These are phyloP conservation scores for Takashimella koratensis DNA, from an alignment of 1,284 basidiomycete genomes.

Conservation along the genomic window DNA sequence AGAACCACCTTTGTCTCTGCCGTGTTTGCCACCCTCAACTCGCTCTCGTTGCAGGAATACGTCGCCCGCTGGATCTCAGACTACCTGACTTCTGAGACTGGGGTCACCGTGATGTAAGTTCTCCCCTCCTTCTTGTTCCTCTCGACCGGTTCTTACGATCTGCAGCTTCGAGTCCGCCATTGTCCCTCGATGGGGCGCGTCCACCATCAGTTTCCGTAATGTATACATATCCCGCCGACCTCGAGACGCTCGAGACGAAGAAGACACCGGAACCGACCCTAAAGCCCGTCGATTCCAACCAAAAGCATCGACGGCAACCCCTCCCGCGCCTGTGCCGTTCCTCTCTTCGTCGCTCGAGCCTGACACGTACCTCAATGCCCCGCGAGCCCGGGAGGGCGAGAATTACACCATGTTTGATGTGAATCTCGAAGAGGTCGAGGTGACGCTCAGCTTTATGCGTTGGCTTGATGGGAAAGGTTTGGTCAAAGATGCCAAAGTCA, in stretches of 20 bases:
- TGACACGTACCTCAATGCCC: conserved; percentile 31
- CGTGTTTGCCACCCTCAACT: conserved; percentile 83
- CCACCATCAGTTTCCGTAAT: conserved; percentile 91
- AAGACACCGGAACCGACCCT: conserved; percentile 37
- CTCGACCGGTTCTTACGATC: neutral
- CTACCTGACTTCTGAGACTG: conserved; percentile 89
- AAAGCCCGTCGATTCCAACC: conserved; percentile 18
- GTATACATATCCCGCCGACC: conserved; percentile 88
- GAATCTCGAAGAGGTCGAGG: conserved; percentile 90
- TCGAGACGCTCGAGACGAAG: neutral
- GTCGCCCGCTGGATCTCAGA: conserved; percentile 86
- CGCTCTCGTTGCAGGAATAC: conserved; percentile 85
- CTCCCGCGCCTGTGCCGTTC: conserved; percentile 37
- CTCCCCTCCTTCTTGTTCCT: neutral
- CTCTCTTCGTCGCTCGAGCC: conserved; percentile 37
- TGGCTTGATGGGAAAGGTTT: conserved; percentile 97
- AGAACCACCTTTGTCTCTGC: conserved; percentile 96
- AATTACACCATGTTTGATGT: conserved; percentile 88
- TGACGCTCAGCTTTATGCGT: conserved; percentile 84
- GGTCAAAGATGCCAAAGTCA: conserved; percentile 82
- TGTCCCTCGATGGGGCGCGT: conserved; percentile 96
- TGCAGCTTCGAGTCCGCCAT: conserved; percentile 86
- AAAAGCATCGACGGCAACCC: conserved; percentile 28
- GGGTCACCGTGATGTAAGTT: conserved; percentile 74
- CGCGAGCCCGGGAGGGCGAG: conserved; percentile 30